Base-by-base conservation (phyloP, 2,329 filamentous ascomycete genomes). In the Thielaviopsis euricoi region DNA sequence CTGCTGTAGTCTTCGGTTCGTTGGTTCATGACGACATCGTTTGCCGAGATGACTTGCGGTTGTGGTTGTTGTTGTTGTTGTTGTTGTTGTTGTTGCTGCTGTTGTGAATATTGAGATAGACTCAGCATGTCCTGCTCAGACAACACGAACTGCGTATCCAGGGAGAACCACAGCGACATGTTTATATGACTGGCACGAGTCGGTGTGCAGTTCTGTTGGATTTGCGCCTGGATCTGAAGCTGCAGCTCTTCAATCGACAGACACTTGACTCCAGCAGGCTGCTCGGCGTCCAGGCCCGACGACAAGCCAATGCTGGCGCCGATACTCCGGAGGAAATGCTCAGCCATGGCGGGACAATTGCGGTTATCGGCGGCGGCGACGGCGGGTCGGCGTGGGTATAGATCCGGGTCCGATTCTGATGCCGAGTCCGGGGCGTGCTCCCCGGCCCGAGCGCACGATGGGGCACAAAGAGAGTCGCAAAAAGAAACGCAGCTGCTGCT, bases 151-250 rank as follows among this genome's bases (percentile, higher is more conserved):
- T 43, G 37, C 3, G 72, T 69, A 7, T 71, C 69, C 0, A 72
- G 66, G 1, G 71, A 69, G 26, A 82, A 64, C 61, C 78, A 74
- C 55, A 79, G 70, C 1, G 69, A 74, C 19, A 69, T 65, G 7
- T 73, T 70, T 12, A 78, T 66, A 62, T 78, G 76, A 56, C 79
- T 71, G 48, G 76, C 77, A 53, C 74, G 75, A 21, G 70, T 76
- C 12, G 71, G 68, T 4, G 73, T 73, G 19, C 71, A 69, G 61
- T 75, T 78, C 19, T 67, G 65, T 6, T 67, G 64, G 52, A 80
- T 65, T 0, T 71, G 61, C 7, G 65, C 63, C 43, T 69, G 69
- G 23, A 82, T 66, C n/a, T 72, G 71, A 22, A 63, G 62, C 61
- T 75, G 71, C 6, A 82, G 66, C 26, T 81, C 75, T 19, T 75